Evolutionary conservation across 257 asterid genomes (phyloP).

Genomic region (Euphrasia confusa): DNA sequence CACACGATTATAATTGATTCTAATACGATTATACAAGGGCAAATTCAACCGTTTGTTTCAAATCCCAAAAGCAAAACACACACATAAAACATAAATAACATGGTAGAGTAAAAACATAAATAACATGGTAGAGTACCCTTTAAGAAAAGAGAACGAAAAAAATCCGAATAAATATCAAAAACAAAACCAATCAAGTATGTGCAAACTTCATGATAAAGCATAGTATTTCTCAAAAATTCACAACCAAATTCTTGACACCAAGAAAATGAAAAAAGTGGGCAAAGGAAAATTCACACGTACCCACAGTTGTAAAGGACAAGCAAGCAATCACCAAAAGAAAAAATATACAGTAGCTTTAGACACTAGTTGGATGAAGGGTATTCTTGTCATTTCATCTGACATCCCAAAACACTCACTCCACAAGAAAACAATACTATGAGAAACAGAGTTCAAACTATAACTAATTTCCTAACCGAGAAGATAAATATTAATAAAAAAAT

Average conservation of each 20-base stretch:
- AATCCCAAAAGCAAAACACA: background rate
- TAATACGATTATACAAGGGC: no score
- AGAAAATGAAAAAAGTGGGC: background rate
- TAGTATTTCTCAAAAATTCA: background rate
- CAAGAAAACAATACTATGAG: background rate
- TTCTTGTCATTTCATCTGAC: no score
- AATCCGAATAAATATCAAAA: background rate
- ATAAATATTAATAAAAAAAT: background rate
- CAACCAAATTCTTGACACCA: background rate
- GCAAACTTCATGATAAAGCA: constrained; percentile 6
- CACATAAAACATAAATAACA: background rate
- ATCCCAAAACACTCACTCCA: background rate
- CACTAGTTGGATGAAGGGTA: background rate
- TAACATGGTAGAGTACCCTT: background rate
- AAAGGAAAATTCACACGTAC: background rate
- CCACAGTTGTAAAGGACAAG: constrained; percentile 10
- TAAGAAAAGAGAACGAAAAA: background rate
- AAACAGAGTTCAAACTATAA: constrained; percentile 5
- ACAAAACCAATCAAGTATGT: background rate
- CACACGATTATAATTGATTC: no score
- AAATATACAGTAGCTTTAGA: no score
- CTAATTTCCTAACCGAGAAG: background rate
- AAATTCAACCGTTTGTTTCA: no score
- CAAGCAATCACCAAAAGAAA: constrained; percentile 1
- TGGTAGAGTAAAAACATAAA: background rate